Evolutionary conservation across 73 alveolate genomes (phyloP), one percentile per base, ranked within the genome.

Genomic region (Uronychia binucleata): DNA sequence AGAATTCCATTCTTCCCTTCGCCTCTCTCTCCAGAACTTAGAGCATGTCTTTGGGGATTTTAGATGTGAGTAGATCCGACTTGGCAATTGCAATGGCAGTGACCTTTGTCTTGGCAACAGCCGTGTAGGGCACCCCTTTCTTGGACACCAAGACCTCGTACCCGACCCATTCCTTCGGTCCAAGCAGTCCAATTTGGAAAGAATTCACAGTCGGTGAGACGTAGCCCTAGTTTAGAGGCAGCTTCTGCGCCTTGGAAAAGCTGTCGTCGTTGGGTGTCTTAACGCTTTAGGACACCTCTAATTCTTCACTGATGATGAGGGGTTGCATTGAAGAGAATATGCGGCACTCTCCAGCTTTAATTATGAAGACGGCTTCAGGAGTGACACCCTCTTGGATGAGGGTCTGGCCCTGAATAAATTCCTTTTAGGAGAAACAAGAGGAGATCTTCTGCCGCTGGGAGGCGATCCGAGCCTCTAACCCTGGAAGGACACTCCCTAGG

Each of bases 101-200:
- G 14, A 84, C 95, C 13, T 58, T 28, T 11, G 91, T 59, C 28
- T 77, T 26, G 28, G 89, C 82, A n/a, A 84, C 58, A 0, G 84
- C 58, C 1, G 95, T 78, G 46, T 75, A 89, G n/a, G 89, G 89
- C 46, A 89, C 75, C 33, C 78, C 85, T 29, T 84, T 88, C 74
- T 78, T 78, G 28, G 74, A 77, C 0, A 77, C 78, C 5, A 89
- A 58, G 30, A 84, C 67, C 46, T 89, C 95, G 59, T 78, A 84
- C 31, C 92, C 95, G 27, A 87, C 89, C 95, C 95, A 89, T 46
- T 89, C 83, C 32, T 60, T 84, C 31, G 83, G 92, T 14, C 58
- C 60, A 1, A 89, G 46, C n/a, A 83, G 34, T 33, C 95, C 95
- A 32, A 89, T 75, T 74, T 89, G 83, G 77, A 89, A 89, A 30